Base-by-base conservation (phyloP, 805 yeast genomes). In the Candida tallmaniae region DNA sequence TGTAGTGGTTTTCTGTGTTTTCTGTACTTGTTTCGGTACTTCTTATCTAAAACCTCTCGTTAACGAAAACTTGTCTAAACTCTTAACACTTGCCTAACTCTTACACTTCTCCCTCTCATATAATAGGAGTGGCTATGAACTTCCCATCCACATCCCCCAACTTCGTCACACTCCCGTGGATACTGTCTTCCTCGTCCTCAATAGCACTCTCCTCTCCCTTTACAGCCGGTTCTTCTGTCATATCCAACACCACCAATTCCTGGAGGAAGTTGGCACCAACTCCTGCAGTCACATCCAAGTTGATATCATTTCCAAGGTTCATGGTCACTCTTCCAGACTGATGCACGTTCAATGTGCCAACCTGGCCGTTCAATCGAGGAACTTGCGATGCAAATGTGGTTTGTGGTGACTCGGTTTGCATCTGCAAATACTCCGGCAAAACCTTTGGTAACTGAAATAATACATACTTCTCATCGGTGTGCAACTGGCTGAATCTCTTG, bases 311-410 rank as follows among this genome's bases (percentile, higher is more conserved):
- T 10, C 95, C 96, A 24, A 90, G 62, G 40, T 76, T 73, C 56
- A 89, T 72, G 3, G 94, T 70, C 14, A 87, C 56, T 52, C 75
- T 84, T 3, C 97, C 97, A 1, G 96, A 85, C 49, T 80, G 75
- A 55, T 89, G 96, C 29, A 80, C 67, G 36, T 90, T 74, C 22
- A 90, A 51, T 7, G 73, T 68, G 5, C 97, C 97, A 24, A 87
- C 68, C 35, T 67, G 67, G 1, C 96, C 96, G n/a, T 11, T 35
- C 32, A 30, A 20, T 4, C 18, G 9, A 8, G 32, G 6, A 7
- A 21, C 24, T 8, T 28, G 14, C 7, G 37, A 34, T 4, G 26
- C 29, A 5, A 6, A 14, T 9, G 9, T 7, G 21, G 18, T 9
- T 10, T 11, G 7, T 6, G 11, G n/a, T 23, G 27, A n/a, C 20